phyloP scores from a whole-genome alignment of 2,329 filamentous ascomycete species.

The Xylogone sp. region DNA sequence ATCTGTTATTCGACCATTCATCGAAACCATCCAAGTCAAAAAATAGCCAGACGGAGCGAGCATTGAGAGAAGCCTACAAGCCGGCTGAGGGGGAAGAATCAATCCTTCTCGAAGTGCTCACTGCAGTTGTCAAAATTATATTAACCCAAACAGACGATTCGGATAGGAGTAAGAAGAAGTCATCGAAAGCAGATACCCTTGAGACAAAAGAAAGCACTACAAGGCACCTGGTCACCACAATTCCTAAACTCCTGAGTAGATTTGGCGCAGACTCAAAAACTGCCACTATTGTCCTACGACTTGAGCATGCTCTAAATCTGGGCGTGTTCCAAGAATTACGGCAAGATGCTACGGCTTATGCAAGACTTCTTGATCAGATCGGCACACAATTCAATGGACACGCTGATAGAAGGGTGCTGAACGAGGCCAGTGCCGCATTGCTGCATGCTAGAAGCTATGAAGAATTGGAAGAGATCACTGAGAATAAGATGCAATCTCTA shows the following conservation, averaged over 20 bases:
- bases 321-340: slow-evolving; percentile 85
- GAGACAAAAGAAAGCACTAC: slow-evolving; percentile 77
- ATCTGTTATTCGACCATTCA: slow-evolving; percentile 90
- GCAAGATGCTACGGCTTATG: slow-evolving; percentile 78
- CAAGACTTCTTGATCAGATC: slow-evolving; percentile 81
- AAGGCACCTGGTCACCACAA: slow-evolving; percentile 70
- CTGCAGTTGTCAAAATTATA: slow-evolving; percentile 73
- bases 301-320: slow-evolving; percentile 83
- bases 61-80: slow-evolving; percentile 22
- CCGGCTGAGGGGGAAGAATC: slow-evolving; percentile 60
- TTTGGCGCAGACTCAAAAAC: slow-evolving; percentile 88
- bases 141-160: slow-evolving; percentile 65
- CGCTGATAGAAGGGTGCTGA: slow-evolving; percentile 78
- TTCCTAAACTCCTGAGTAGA: slow-evolving; percentile 85
- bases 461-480: slow-evolving; percentile 81
- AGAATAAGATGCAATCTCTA: slow-evolving; percentile 72
- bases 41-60: slow-evolving; percentile 61
- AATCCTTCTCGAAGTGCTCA: slow-evolving; percentile 82
- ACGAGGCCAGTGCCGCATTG: slow-evolving; percentile 77
- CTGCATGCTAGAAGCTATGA: slow-evolving; percentile 83
- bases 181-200: slow-evolving; percentile 52
- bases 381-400: slow-evolving; percentile 94
- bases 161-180: slow-evolving; percentile 54
- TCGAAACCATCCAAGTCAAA: slow-evolving; percentile 52
- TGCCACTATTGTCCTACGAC: slow-evolving; percentile 76